Evolutionary conservation across 352 stramenopile genomes (phyloP), one percentile per base, ranked within the genome.

Genomic region (Aphanomyces euteiches): DNA sequence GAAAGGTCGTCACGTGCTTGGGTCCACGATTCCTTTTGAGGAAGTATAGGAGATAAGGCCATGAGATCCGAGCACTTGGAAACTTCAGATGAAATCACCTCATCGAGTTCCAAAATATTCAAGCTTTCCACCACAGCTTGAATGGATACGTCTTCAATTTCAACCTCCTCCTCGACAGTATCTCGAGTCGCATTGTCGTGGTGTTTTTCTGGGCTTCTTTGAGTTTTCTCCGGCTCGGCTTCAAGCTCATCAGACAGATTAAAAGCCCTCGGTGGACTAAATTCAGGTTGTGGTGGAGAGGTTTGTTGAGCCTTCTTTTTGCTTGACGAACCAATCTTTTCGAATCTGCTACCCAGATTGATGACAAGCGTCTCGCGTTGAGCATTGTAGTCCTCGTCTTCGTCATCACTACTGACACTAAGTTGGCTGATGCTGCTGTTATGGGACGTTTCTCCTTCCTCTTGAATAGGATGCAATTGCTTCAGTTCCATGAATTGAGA

Each of bases 321-420:
- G 34, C 43, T 47, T 40, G 64, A 70, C 37, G 74, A 79, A 2
- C 80, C 86, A 39, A 91, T 79, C 21, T 79, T 80, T 12, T 92
- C 82, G 60, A 95, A 93, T 50, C 87, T 79, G 7, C 77, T 76
- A n/a, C 80, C 84, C 36, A 93, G 54, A 50, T 93, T 95, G 28
- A 93, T 80, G 1, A 87, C 77, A 0, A 95, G 60, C 13, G 84
- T 90, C 56, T 87, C 78, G 0, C 82, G 77, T 8, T 91, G 84
- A 3, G 69, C 72, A 56, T 92, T 84, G 36, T 79, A 89, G 4
- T 75, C 75, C 12, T 77, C 80, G 10, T 74, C 85, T 8, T 86
- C 85, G 12, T 68, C 56, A 38, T 67, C 56, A 21, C 34, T 41
- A 40, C 54, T 61, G 17, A 61, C 17, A 39, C 54, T 61, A 15